A percentile compares a stretch with the other conserved stretches of the same genome.
Evolutionary conservation across 2,329 filamentous ascomycete genomes (phyloP).

Genomic region (Cladosporium sp.): DNA sequence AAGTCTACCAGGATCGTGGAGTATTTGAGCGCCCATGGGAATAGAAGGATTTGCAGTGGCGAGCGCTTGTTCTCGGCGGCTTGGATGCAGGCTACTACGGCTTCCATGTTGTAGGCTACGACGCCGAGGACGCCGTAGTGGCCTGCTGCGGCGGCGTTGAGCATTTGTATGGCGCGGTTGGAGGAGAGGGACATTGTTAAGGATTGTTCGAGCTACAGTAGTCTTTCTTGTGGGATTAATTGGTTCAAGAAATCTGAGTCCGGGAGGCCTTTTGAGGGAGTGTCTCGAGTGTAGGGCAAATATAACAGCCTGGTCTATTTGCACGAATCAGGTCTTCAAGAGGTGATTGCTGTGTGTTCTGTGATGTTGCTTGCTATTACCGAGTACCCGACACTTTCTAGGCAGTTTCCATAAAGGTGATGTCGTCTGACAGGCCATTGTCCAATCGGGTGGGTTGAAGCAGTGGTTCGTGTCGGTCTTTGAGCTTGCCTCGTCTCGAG

Average conservation of each 20-base stretch:
- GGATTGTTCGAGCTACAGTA: neutral
- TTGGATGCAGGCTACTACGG: conserved; percentile 67
- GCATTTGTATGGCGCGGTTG: conserved; percentile 39
- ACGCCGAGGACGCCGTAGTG: conserved; percentile 40
- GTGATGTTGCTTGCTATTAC: neutral
- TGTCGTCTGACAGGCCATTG: neutral
- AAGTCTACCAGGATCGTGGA: conserved; percentile 55
- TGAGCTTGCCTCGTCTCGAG: conserved; percentile 10
- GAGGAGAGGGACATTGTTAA: conserved; percentile 24
- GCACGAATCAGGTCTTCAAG: neutral
- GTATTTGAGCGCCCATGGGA: conserved; percentile 73
- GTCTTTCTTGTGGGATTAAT: neutral
- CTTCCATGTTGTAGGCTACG: conserved; percentile 59
- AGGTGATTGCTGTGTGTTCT: neutral
- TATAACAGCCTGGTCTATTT: too few relatives aligned
- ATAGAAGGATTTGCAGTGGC: conserved; percentile 71
- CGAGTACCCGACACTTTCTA: neutral
- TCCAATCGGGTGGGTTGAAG: neutral
- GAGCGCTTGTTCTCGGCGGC: conserved; percentile 69
- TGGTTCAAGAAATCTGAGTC: neutral
- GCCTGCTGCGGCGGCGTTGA: conserved; percentile 36
- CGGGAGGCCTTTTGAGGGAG: neutral
- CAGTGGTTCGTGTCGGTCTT: neutral
- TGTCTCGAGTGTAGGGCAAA: neutral
- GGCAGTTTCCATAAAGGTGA: neutral